phyloP scores from a whole-genome alignment of 2,329 filamentous ascomycete species.

The Ophiostoma sp. region DNA sequence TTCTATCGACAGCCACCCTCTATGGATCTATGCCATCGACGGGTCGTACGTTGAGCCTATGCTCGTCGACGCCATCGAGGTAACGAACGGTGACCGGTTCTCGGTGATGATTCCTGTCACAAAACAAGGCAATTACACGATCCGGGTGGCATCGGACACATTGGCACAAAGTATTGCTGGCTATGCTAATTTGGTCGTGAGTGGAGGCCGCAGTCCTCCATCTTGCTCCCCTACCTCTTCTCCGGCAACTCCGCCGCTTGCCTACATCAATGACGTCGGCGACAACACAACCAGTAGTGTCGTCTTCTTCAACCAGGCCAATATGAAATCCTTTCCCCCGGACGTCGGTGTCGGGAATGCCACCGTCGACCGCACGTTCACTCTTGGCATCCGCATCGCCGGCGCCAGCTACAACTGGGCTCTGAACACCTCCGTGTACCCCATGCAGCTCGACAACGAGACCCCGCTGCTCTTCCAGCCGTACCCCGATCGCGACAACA shows the following conservation, averaged over 20 bases:
- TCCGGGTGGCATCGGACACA: constrained; percentile 47
- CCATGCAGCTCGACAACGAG: constrained; percentile 34
- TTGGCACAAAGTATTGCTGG: constrained; percentile 52
- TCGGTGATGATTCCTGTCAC: constrained; percentile 42
- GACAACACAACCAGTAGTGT: constrained; percentile 37
- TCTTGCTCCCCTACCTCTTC: background rate
- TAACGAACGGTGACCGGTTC: constrained; percentile 50
- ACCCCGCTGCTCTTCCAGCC: constrained; percentile 45
- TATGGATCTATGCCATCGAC: constrained; percentile 52
- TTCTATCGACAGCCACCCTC: constrained; percentile 48
- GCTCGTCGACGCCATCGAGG: constrained; percentile 41
- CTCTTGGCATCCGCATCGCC: constrained; percentile 38
- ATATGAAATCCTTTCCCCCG: constrained; percentile 45
- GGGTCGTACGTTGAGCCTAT: constrained; percentile 50
- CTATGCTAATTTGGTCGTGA: constrained; percentile 44
- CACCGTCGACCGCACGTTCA: constrained; percentile 42
- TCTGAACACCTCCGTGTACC: constrained; percentile 43
- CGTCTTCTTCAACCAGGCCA: constrained; percentile 40
- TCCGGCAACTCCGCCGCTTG: background rate
- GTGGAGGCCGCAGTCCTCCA: background rate
- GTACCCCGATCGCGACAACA: constrained; percentile 32
- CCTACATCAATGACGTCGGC: constrained; percentile 45
- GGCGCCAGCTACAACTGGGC: constrained; percentile 49
- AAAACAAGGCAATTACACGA: constrained; percentile 46
- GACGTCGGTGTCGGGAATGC: constrained; percentile 35